phyloP scores from a whole-genome alignment of 2,329 filamentous ascomycete species.

The Plectosphaerella cucumerina region DNA sequence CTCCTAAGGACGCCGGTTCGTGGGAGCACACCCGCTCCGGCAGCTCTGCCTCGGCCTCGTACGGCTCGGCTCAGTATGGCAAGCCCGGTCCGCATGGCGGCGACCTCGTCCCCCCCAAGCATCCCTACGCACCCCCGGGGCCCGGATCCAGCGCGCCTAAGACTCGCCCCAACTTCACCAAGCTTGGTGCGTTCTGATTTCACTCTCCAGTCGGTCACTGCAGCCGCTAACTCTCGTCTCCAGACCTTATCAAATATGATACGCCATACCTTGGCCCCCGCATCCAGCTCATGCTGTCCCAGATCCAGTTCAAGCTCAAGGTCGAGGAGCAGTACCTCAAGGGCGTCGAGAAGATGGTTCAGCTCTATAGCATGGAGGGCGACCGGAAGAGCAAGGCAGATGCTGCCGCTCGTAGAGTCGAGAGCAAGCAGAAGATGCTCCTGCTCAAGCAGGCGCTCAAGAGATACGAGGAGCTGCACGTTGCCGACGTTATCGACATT shows the following conservation, averaged over 20 bases:
- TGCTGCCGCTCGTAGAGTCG: constrained; percentile 81
- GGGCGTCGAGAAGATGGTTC: constrained; percentile 98
- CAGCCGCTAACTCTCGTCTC: constrained; percentile 2
- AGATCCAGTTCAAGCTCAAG: constrained; percentile 97
- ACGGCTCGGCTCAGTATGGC: constrained; percentile 53
- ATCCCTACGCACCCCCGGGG: constrained; percentile 72
- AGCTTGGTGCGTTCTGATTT: constrained; percentile 67
- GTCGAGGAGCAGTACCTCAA: constrained; percentile 99
- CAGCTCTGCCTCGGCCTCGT: constrained; percentile 55
- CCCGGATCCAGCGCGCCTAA: constrained; percentile 67
- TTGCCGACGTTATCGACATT: constrained; percentile 72
- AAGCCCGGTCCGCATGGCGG: constrained; percentile 57
- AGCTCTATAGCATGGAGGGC: constrained; percentile 94
- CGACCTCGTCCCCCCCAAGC: constrained; percentile 75
- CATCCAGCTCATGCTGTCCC: constrained; percentile 98
- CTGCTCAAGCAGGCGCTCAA: constrained; percentile 93
- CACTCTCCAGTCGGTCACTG: not conserved
- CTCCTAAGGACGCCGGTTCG: constrained; percentile 63
- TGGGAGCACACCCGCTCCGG: constrained; percentile 18
- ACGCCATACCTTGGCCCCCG: constrained; percentile 91
- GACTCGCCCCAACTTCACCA: constrained; percentile 85
- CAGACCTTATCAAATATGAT: constrained; percentile 98
- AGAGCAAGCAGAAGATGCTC: constrained; percentile 97
- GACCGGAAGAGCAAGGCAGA: constrained; percentile 94
- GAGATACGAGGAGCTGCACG: constrained; percentile 94